Base-by-base conservation (phyloP, 495 filamentous ascomycete species). In the Neurospora sp. region DNA sequence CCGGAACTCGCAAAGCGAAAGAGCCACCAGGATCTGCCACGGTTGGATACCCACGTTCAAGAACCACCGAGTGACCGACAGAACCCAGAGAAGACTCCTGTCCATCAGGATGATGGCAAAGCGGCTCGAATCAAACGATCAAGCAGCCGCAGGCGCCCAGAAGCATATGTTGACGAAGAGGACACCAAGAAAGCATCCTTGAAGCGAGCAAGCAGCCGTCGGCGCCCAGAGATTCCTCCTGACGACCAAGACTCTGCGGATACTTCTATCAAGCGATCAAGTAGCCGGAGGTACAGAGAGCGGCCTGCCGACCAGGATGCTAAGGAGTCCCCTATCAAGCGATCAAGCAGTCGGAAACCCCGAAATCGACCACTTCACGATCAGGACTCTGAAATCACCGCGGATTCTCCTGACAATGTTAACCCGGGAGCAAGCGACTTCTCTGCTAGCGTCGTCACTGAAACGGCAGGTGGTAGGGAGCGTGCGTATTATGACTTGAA, bases 1-100 rank as follows among this genome's bases (percentile, higher is more conserved):
- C 73, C 72, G 39, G 77, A 74, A 69, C 75, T 81, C 37, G 73
- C 78, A 3, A 80, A 79, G 40, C 78, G 81, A 10, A 81, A 76
- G 73, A 83, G 80, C 69, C 81, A 78, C 46, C 80, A 81, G 68
- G 81, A 83, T 38, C 69, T 83, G 11, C 82, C 82, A 11, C 81
- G 74, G 8, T 75, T 83, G 10, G 76, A 79, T 11, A 83, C 82
- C 3, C 73, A 78, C 7, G 14, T 79, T 8, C 46, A 76, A 1
- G n/a, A 74, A 12, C 76, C 71, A 40, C 76, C 75, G 3, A 73
- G 46, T 46, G 78, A 75, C 40, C 74, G 75, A 41, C 78, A 72
- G 40, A 76, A 48, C 48, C 71, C 73, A 39, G 78, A 79, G 69
- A 78, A 74, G 69, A 66, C 73, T 1, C 59, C 74, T 8, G 71